A percentile compares a stretch with the other conserved stretches of the same genome.
These are phyloP conservation scores for Backusella luteola DNA, from an alignment of 192 early-diverging fungal genomes.

Conservation along the genomic window DNA sequence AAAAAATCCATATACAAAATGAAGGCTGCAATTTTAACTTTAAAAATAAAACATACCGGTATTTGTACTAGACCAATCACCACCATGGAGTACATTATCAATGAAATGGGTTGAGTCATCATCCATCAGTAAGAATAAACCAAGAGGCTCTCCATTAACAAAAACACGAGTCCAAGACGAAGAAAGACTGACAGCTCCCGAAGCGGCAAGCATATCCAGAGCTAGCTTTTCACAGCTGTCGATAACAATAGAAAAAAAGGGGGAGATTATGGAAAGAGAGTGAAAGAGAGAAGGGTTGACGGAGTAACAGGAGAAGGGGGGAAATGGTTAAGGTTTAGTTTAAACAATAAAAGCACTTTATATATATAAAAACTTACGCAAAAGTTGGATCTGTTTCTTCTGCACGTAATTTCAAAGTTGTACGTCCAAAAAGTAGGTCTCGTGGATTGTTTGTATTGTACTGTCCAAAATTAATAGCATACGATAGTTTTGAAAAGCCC, in stretches of 20 bases:
- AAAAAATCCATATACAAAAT: not conserved
- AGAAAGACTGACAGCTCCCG: conserved; percentile 43
- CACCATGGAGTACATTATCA: conserved; percentile 21
- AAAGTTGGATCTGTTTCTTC: conserved; percentile 44
- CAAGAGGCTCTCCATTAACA: conserved; percentile 42
- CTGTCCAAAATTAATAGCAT: conserved; percentile 39
- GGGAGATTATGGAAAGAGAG: not conserved
- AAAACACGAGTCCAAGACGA: conserved; percentile 42
- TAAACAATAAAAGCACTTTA: not conserved
- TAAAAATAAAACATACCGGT: not conserved
- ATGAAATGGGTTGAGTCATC: conserved; percentile 31
- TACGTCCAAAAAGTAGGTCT: conserved; percentile 30
- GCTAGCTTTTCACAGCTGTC: conserved; percentile 40
- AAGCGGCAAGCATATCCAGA: conserved; percentile 41
- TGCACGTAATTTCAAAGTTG: conserved; percentile 45
- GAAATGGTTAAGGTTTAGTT: not conserved
- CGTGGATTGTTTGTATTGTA: conserved; percentile 31
- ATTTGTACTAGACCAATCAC: conserved; percentile 8
- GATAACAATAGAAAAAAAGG: conserved; percentile 14
- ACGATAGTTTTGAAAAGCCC: conserved; percentile 48
- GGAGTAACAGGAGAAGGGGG: not conserved
- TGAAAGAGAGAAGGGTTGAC: conserved; percentile 10
- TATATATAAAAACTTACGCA: conserved; percentile 16
- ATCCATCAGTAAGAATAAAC: conserved; percentile 46
- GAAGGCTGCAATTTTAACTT: not conserved